Percentiles rank a stretch among this genome's conserved stretches.
Conservation (phyloP, 495 filamentous ascomycete genomes). For the Saxophila tyrrhenica region DNA sequence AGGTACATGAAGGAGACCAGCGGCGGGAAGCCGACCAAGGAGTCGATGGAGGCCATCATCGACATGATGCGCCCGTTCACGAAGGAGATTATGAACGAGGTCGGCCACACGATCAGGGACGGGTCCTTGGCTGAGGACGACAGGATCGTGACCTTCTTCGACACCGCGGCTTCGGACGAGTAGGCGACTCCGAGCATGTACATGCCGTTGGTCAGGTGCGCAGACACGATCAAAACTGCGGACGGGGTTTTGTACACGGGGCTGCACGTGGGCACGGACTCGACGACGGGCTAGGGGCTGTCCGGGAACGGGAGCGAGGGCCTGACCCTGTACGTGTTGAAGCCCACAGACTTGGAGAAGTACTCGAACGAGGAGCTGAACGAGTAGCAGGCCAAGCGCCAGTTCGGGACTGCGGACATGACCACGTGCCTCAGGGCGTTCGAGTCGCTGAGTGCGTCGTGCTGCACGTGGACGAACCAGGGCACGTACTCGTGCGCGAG, state of each 20-base stretch:
- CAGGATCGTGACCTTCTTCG: neutral
- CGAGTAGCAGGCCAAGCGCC: neutral
- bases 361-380: neutral
- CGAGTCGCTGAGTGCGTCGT: neutral
- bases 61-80: neutral
- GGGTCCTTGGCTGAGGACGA: neutral
- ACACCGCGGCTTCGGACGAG: neutral
- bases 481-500: neutral
- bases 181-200: too few species aligned
- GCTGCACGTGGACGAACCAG: neutral
- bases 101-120: neutral
- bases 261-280: neutral
- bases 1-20: neutral
- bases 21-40: neutral
- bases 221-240: neutral
- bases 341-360: neutral
- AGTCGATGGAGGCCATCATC: neutral
- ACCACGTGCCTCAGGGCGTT: neutral
- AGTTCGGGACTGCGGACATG: neutral
- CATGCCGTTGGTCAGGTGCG: too few species aligned
- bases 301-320: too few species aligned
- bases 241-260: neutral
- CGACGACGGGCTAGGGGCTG: too few species aligned
- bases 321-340: neutral
- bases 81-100: neutral